Evolutionary conservation across 2,329 filamentous ascomycete genomes (phyloP), one percentile per base, ranked within the genome.

Genomic region (Talaromyces atroroseus): DNA sequence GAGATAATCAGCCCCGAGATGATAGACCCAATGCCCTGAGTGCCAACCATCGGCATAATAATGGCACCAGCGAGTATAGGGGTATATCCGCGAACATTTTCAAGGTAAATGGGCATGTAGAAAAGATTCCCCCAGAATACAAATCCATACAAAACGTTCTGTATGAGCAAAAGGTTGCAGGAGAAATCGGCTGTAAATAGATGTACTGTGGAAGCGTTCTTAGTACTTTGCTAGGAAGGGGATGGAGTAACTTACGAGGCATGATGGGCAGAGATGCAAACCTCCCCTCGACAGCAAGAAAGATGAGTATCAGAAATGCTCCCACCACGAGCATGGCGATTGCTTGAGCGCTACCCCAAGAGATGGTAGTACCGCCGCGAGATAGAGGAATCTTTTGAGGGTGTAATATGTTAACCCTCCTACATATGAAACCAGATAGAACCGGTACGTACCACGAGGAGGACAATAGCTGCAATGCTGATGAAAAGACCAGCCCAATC

Each of bases 151-250:
- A 67, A 64, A 2, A 56, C 50, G 6, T 62, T 62, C 23, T 58
- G 59, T 32, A 64, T 63, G 8, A 60, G 50, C 20, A 61, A 59
- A 46, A 68, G 63, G n/a, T 40, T 60, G 32, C 61, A 58, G 48
- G 63, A 66, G 38, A 68, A 57, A n/a, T 65, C 62, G 24, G 63
- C 59, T 49, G 66, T 66, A 38, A 66, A 64, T 47, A 60, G 56
- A n/a, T 40, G 52, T 14, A 54, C 52, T 54, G 18, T 26, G 20
- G n/a, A 14, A 34, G 18, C 21, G 29, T 46, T 46, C 14, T 46
- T 46, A 23, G 44, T 24, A 16, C 23, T 23, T 46, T 16, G 20
- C 12, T 42, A 42, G 38, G 38, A 46, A 24, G 44, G 20, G 20
- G 18, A 46, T 48, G 8, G 21, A 20, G 18, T n/a, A 45, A 50